Evolutionary conservation across 225 moss, liverwort and hornwort genomes (phyloP), one percentile per base, ranked within the genome.

Genomic region (Antitrichia curtipendula): DNA sequence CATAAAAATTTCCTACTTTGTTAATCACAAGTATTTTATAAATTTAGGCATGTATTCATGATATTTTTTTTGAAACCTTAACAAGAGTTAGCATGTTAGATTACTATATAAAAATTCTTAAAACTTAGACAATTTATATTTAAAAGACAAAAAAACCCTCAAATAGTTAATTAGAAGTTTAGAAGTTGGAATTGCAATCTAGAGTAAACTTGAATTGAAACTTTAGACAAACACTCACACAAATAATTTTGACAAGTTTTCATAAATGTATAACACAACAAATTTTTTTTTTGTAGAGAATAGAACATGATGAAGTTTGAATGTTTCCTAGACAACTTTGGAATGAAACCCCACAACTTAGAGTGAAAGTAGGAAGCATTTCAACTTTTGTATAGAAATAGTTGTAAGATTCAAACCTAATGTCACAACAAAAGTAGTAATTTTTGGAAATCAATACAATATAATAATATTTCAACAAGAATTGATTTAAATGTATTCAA

Each of bases 141-240:
- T 22, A n/a, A 12, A n/a, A n/a, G n/a, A n/a, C 21, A n/a, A 66
- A 66, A 0, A 6, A 18, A n/a, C 16, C 21, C 6, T 0, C 12
- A 66, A 66, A 0, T n/a, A 63, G 34, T 9, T 34, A 32, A 63
- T 34, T 63, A 32, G 12, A 32, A 31, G 9, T 17, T 17, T 32
- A n/a, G 21, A 6, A 1, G 1, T 38, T 38, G 12, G 7, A 68
- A 68, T 22, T 5, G 12, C 3, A 22, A 1, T 22, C 0, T 38
- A 0, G 12, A 10, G 9, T 34, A 11, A 68, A 40, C 0, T 38
- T 1, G 4, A 38, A 38, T 38, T 68, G 38, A 68, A 38, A 38
- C 2, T 23, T 68, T 36, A n/a, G 3, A 23, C 1, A 40, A 7
- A 23, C 2, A 24, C 15, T 41, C 0, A 8, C 8, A 14, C 25